These are phyloP conservation scores for Kurtzmaniella quercitrusa DNA, from an alignment of 1,139 yeast species.

Conservation along the genomic window DNA sequence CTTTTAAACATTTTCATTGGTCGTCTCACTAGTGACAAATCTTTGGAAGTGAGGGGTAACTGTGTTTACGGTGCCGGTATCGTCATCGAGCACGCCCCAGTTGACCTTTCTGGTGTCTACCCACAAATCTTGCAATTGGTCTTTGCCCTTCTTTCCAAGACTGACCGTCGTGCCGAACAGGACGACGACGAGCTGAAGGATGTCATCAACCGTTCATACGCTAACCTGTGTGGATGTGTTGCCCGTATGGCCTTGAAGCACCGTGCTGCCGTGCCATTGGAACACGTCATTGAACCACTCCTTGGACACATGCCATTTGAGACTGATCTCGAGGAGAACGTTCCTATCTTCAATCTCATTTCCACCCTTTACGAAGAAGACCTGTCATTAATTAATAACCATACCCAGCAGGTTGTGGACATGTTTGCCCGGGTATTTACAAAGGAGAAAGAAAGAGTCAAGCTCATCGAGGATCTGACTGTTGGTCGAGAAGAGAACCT, in stretches of 20 bases:
- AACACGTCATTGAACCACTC: constrained; percentile 74
- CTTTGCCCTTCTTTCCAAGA: constrained; percentile 74
- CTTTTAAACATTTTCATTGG: constrained; percentile 65
- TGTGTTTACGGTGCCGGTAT: constrained; percentile 96
- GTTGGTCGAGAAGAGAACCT: constrained; percentile 80
- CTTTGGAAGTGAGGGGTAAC: constrained; percentile 87
- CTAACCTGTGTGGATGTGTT: constrained; percentile 97
- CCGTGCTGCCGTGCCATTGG: constrained; percentile 70
- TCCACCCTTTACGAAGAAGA: constrained; percentile 65
- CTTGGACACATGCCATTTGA: constrained; percentile 79
- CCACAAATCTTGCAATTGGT: constrained; percentile 69
- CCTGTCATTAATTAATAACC: constrained; percentile 50
- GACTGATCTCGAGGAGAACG: constrained; percentile 88
- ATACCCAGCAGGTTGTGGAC: constrained; percentile 62
- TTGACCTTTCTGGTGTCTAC: constrained; percentile 61
- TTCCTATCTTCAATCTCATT: constrained; percentile 80
- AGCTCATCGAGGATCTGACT: constrained; percentile 66
- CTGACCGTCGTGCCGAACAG: constrained; percentile 60
- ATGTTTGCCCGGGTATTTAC: constrained; percentile 68
- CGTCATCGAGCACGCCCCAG: constrained; percentile 54
- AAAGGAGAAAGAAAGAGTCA: constrained; percentile 68
- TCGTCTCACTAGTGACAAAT: constrained; percentile 70
- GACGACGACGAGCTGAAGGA: constrained; percentile 81
- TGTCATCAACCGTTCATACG: constrained; percentile 76
- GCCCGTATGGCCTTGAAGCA: constrained; percentile 83